A percentile compares a stretch with the other conserved stretches of the same genome.
Conservation (phyloP, 2,329 filamentous ascomycete species). For the Cryphonectria naterciae region DNA sequence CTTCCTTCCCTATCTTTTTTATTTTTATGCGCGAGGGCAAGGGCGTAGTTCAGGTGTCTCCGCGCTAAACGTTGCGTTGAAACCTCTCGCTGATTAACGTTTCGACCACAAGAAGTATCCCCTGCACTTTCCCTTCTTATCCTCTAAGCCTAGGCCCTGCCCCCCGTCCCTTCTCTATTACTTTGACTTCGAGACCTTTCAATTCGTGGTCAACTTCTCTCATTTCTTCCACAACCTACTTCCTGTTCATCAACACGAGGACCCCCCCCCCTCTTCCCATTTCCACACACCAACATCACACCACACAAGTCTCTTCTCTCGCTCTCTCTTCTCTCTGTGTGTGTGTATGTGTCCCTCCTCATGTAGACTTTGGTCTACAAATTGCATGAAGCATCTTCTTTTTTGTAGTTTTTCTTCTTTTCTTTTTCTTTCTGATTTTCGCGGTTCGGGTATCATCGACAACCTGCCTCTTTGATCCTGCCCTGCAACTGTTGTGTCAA, state of each 20-base stretch:
- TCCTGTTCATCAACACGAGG: neutral
- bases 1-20: neutral
- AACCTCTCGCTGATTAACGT: slow-evolving; percentile 16
- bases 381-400: neutral
- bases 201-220: slow-evolving; percentile 7
- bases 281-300: neutral
- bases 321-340: too few species aligned
- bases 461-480: neutral
- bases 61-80: slow-evolving; percentile 13
- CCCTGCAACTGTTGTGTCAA: neutral
- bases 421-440: neutral
- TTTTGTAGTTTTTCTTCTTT: neutral
- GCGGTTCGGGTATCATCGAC: neutral
- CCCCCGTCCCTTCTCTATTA: neutral
- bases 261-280: neutral
- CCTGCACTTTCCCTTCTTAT: slow-evolving; percentile 7
- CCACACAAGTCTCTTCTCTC: slow-evolving; percentile 1
- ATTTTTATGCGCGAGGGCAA: slow-evolving; percentile 6
- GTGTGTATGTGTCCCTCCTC: neutral
- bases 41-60: slow-evolving; percentile 7
- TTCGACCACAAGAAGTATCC: slow-evolving; percentile 9
- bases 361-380: neutral
- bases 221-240: neutral
- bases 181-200: slow-evolving; percentile 9
- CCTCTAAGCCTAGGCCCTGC: neutral